A percentile compares a stretch with the other conserved stretches of the same genome.
Evolutionary conservation across 2,329 filamentous ascomycete species (phyloP).

Genomic region (Xylariomycetidae sp.): DNA sequence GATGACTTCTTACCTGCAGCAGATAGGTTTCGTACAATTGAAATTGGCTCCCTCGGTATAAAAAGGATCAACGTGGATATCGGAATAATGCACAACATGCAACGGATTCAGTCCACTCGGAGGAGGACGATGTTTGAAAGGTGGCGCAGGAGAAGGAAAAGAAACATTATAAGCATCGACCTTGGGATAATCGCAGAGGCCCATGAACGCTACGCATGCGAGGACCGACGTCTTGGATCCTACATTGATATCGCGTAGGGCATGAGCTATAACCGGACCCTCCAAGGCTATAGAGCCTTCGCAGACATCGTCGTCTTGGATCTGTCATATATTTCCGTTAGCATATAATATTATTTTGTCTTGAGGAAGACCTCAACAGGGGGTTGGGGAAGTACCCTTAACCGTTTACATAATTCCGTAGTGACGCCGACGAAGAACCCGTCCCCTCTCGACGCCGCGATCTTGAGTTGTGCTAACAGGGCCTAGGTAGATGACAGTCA

Average conservation of each 20-base stretch:
- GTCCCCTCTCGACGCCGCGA: conserved; percentile 18
- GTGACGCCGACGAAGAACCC: conserved; percentile 17
- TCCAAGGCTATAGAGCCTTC: conserved; percentile 46
- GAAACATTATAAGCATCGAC: conserved; percentile 37
- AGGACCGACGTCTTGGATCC: conserved; percentile 45
- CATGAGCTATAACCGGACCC: conserved; percentile 47
- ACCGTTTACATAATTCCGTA: conserved; percentile 20
- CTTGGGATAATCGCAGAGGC: conserved; percentile 46
- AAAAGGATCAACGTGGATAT: conserved; percentile 53
- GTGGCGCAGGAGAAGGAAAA: conserved; percentile 39
- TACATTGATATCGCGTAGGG: conserved; percentile 41
- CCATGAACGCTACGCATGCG: conserved; percentile 50
- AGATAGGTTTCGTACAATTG: conserved; percentile 55
- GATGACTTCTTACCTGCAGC: conserved; percentile 40
- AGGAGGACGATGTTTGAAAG: conserved; percentile 25
- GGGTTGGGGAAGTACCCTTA: conserved; percentile 11
- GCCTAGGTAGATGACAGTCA: too few relatives aligned
- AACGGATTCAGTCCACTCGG: conserved; percentile 43
- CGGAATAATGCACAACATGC: conserved; percentile 55
- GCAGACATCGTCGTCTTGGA: conserved; percentile 52
- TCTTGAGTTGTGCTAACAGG: conserved; percentile 19
- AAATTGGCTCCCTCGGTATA: conserved; percentile 50
- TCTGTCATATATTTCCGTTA: conserved; percentile 24
- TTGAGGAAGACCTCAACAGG: neutral
- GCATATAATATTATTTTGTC: neutral